Percentiles rank a stretch among this genome's conserved stretches.
phyloP scores from a whole-genome alignment of 805 yeast genomes.

The Yamadazyma phyllophila region DNA sequence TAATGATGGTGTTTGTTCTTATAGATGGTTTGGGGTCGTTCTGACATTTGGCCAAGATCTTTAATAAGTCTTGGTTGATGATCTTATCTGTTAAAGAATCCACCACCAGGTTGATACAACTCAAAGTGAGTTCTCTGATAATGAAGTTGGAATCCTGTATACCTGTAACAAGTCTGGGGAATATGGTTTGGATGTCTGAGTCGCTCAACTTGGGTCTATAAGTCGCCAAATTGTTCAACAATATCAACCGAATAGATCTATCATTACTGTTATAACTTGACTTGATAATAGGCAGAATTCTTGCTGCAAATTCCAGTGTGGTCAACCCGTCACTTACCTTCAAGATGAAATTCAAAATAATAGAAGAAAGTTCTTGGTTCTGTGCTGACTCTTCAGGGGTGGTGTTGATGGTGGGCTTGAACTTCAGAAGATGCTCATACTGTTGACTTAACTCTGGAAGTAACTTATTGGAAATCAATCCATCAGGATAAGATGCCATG shows the following conservation, averaged over 20 bases:
- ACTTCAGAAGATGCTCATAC: slow-evolving; percentile 30
- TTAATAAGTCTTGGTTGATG: slow-evolving; percentile 78
- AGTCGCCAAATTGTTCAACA: slow-evolving; percentile 61
- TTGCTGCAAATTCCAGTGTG: slow-evolving; percentile 33
- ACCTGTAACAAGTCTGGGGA: slow-evolving; percentile 70
- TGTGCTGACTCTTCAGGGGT: slow-evolving; percentile 28
- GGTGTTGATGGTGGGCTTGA: slow-evolving; percentile 24
- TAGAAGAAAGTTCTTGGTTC: slow-evolving; percentile 36
- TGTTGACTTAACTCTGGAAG: slow-evolving; percentile 67
- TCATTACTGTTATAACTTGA: slow-evolving; percentile 65
- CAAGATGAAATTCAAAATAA: slow-evolving; percentile 42
- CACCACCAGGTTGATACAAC: slow-evolving; percentile 58
- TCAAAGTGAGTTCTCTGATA: slow-evolving; percentile 78
- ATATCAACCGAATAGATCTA: slow-evolving; percentile 70
- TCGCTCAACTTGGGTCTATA: slow-evolving; percentile 51
- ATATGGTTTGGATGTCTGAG: slow-evolving; percentile 66
- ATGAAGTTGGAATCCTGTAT: slow-evolving; percentile 79
- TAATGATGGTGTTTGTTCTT: slow-evolving; percentile 70
- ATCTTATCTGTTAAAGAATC: slow-evolving; percentile 73
- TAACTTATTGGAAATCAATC: slow-evolving; percentile 53
- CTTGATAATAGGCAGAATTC: slow-evolving; percentile 62
- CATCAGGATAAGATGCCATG: slow-evolving; percentile 42
- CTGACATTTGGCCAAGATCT: slow-evolving; percentile 79
- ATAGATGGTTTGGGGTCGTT: slow-evolving; percentile 74
- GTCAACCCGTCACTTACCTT: slow-evolving; percentile 25